These are phyloP conservation scores for Populus deltoides DNA, from an alignment of 345 rosid genomes.

Conservation along the genomic window DNA sequence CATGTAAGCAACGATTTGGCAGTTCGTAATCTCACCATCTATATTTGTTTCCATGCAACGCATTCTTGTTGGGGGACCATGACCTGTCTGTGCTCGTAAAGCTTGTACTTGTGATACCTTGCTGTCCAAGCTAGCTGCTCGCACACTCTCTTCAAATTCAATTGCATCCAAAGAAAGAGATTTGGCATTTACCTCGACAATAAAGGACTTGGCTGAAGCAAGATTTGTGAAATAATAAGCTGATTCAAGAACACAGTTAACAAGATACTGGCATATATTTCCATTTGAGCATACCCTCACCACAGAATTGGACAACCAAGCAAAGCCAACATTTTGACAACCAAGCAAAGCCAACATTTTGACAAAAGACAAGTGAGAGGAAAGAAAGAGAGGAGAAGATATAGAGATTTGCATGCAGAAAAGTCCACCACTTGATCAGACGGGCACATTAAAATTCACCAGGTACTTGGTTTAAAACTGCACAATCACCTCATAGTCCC, in stretches of 20 bases:
- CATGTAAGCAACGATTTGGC: not conserved
- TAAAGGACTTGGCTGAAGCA: conserved; percentile 50
- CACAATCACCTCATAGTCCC: no score
- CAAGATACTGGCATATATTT: not conserved
- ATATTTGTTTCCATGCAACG: conserved; percentile 13
- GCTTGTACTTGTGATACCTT: conserved; percentile 23
- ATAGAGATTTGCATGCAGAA: not conserved
- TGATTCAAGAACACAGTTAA: not conserved
- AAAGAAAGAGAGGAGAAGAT: not conserved
- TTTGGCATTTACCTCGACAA: conserved; percentile 46
- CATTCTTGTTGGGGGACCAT: conserved; percentile 21
- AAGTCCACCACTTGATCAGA: not conserved
- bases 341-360: not conserved
- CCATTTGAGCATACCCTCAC: not conserved
- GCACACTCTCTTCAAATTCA: conserved; percentile 56
- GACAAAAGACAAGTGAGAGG: no score
- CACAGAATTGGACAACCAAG: not conserved
- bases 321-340: not conserved
- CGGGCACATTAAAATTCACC: no score
- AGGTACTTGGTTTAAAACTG: no score
- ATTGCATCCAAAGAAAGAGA: conserved; percentile 59
- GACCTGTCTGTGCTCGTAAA: conserved; percentile 11
- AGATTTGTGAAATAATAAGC: conserved; percentile 11
- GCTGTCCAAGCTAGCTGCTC: conserved; percentile 43
- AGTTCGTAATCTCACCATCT: conserved; percentile 24